Conservation (phyloP, 352 stramenopile genomes). For the Globisporangium megalacanthum region DNA sequence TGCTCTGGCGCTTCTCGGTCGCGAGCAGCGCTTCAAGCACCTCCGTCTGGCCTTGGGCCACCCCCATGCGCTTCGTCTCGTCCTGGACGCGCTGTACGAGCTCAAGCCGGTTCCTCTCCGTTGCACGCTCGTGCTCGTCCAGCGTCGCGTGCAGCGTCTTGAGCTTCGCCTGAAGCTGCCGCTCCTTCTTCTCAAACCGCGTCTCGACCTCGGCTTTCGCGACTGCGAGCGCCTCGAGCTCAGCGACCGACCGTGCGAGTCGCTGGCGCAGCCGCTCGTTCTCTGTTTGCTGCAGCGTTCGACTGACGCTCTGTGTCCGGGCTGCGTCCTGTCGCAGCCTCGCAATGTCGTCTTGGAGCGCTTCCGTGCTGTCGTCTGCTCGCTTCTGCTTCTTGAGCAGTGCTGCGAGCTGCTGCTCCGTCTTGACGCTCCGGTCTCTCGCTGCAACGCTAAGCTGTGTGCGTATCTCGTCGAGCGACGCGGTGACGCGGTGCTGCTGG, state of each 20-base stretch:
- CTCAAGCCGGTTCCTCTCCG: constrained; percentile 43
- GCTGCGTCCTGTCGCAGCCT: constrained; percentile 36
- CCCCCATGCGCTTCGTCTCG: constrained; percentile 56
- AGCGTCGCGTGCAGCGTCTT: constrained; percentile 38
- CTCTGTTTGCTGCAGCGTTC: constrained; percentile 21
- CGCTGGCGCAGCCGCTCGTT: constrained; percentile 43
- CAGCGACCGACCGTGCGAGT: constrained; percentile 36
- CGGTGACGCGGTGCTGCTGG: constrained; percentile 36
- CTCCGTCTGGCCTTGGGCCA: constrained; percentile 53
- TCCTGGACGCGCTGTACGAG: constrained; percentile 52
- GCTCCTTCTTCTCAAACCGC: constrained; percentile 40
- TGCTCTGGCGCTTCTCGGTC: constrained; percentile 48
- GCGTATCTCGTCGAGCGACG: constrained; percentile 51
- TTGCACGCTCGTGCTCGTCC: constrained; percentile 39
- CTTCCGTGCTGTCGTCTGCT: constrained; percentile 39
- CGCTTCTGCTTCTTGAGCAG: constrained; percentile 59
- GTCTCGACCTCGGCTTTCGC: constrained; percentile 46
- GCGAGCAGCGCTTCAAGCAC: constrained; percentile 56
- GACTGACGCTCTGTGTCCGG: constrained; percentile 17
- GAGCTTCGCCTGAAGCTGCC: constrained; percentile 46
- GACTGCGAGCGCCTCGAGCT: constrained; percentile 33
- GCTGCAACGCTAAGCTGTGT: constrained; percentile 29
- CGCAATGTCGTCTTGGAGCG: constrained; percentile 32
- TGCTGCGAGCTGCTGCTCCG: constrained; percentile 44
- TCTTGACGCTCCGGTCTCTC: constrained; percentile 42